Base-by-base conservation (phyloP, 371 early-diverging fungal species). In the Mortierella sp. region DNA sequence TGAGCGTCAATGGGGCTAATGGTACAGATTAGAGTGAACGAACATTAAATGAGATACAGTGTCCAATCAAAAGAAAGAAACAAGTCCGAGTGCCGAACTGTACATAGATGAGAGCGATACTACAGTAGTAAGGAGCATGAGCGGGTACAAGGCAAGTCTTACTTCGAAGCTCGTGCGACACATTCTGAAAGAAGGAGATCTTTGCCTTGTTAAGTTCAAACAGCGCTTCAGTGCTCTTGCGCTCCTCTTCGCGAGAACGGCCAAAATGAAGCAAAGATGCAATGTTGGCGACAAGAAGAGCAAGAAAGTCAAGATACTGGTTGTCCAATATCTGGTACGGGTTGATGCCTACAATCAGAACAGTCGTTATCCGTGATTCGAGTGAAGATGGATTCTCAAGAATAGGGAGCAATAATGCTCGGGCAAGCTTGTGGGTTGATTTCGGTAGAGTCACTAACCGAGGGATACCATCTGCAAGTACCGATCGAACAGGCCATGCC, bases 1-100 rank as follows among this genome's bases (percentile, higher is more conserved):
- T 84, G 23, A 85, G 43, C 1, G 83, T 82, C 31, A 85, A 52
- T 7, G 86, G 86, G 0, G 84, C 72, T 82, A 51, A 30, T 56
- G 6, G 21, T 1, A 47, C 4, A 45, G 16, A 6, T 4, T 34
- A 14, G 18, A 1, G 21, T 9, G 14, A 16, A 7, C 2, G 30
- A 47, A 54, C 54, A 27, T 24, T 24, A 16, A 49, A 46, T 23
- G 41, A 45, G 19, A n/a, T n/a, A n/a, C n/a, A n/a, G n/a, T n/a
- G n/a, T n/a, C n/a, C n/a, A n/a, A n/a, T 3, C 21, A 60, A 70
- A 42, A 54, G 30, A 51, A 12, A 21, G 39, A 43, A 31, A 31
- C 16, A 50, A 19, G 43, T 9, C 31, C 28, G 18, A 46, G 13
- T 6, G 23, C 12, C 24, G 14, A 10, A 23, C 13, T 59, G 31